Evolutionary conservation across 805 yeast genomes (phyloP).

Genomic region (Metschnikowia proteae): DNA sequence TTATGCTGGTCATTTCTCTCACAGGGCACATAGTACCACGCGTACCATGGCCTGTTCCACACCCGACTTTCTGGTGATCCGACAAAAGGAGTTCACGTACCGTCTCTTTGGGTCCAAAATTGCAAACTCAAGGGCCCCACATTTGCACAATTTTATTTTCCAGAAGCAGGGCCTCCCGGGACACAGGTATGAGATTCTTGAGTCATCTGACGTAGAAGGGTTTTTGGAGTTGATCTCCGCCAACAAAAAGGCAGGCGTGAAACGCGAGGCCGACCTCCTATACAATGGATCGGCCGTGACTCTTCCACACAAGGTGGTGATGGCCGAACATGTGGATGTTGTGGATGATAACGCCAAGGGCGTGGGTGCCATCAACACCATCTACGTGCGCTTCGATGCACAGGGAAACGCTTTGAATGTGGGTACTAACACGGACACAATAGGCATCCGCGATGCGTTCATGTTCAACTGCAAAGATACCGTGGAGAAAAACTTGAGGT

Average conservation of each 20-base stretch:
- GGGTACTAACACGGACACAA: conserved; percentile 33
- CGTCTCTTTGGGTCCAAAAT: conserved; percentile 24
- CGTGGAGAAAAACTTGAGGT: conserved; percentile 7
- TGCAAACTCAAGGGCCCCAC: conserved; percentile 26
- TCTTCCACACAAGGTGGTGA: conserved; percentile 29
- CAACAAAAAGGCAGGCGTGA: conserved; percentile 9
- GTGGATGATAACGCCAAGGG: conserved; percentile 27
- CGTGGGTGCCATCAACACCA: conserved; percentile 34
- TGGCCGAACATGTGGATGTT: conserved; percentile 24
- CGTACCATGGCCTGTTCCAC: neutral
- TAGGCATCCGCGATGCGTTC: conserved; percentile 30
- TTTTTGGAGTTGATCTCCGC: conserved; percentile 18
- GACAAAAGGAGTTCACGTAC: conserved; percentile 13
- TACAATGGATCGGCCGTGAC: conserved; percentile 29
- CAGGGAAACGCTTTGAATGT: conserved; percentile 16
- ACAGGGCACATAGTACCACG: neutral
- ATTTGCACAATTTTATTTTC: conserved; percentile 25
- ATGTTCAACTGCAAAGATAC: conserved; percentile 13
- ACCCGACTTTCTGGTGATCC: conserved; percentile 11
- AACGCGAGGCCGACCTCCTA: conserved; percentile 8
- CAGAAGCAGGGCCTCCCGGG: conserved; percentile 17
- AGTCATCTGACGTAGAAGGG: conserved; percentile 20
- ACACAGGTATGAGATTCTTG: conserved; percentile 24
- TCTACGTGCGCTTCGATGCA: conserved; percentile 22
- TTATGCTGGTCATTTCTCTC: neutral